phyloP scores from a whole-genome alignment of 1,139 yeast genomes.

The Lodderomyces jiufengensis region DNA sequence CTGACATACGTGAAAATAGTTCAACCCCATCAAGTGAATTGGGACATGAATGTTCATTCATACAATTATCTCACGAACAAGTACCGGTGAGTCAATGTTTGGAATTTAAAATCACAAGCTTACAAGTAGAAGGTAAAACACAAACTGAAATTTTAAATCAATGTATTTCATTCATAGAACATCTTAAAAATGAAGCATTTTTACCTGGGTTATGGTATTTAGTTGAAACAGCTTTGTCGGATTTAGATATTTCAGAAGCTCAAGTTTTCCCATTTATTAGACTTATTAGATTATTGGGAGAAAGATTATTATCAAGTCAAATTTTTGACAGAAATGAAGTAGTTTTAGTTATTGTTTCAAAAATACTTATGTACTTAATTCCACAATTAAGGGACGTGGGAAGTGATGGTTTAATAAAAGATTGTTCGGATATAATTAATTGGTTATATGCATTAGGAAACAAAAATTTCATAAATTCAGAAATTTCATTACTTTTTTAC shows the following conservation, averaged over 20 bases:
- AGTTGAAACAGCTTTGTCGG: slow-evolving; percentile 4
- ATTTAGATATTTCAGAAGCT: not conserved
- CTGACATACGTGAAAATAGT: slow-evolving; percentile 11
- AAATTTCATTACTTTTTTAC: slow-evolving; percentile 18
- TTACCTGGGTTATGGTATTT: slow-evolving; percentile 8
- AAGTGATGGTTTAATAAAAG: slow-evolving; percentile 23
- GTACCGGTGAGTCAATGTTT: not conserved
- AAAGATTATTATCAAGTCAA: slow-evolving; percentile 23
- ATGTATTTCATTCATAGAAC: slow-evolving; percentile 7
- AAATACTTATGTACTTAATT: slow-evolving; percentile 18
- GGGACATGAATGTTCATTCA: not conserved
- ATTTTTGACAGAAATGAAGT: slow-evolving; percentile 35
- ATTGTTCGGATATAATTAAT: slow-evolving; percentile 31
- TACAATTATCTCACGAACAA: slow-evolving; percentile 1
- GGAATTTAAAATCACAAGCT: slow-evolving; percentile 3
- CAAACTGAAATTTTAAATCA: slow-evolving; percentile 5
- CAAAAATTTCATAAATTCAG: slow-evolving; percentile 25
- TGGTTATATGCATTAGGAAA: slow-evolving; percentile 33
- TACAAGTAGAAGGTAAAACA: slow-evolving; percentile 1
- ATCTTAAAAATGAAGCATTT: slow-evolving; percentile 6
- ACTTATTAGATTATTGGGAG: slow-evolving; percentile 29
- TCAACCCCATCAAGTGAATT: slow-evolving; percentile 5
- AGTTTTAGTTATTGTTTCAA: slow-evolving; percentile 25
- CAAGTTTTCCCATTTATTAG: slow-evolving; percentile 9
- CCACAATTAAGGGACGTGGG: slow-evolving; percentile 10